Conservation (phyloP, 2,329 filamentous ascomycete species). For the Tolypocladium album region DNA sequence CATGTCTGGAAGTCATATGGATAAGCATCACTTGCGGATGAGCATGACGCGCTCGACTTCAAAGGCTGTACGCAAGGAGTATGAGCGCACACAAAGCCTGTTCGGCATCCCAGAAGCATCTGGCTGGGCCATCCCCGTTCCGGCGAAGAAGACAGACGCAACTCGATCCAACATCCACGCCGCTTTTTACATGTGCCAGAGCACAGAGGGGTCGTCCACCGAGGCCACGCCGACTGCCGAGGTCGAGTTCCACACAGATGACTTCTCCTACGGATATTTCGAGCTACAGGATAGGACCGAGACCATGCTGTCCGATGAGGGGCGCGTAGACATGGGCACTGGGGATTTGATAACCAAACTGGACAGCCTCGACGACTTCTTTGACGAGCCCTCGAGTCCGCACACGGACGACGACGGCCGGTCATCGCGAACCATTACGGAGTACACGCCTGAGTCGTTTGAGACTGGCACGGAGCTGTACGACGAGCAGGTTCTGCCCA, state of each 20-base stretch:
- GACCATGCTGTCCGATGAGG: constrained; percentile 88
- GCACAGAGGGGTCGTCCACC: constrained; percentile 43
- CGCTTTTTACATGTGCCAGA: constrained; percentile 88
- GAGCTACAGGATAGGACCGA: constrained; percentile 62
- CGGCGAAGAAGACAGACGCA: constrained; percentile 75
- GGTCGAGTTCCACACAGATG: constrained; percentile 85
- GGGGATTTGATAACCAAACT: constrained; percentile 75
- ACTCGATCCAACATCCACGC: constrained; percentile 91
- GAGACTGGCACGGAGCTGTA: constrained; percentile 76
- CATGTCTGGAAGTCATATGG: constrained; percentile 84
- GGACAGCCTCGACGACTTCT: constrained; percentile 73
- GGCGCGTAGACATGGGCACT: constrained; percentile 52
- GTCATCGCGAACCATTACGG: constrained; percentile 52
- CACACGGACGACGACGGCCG: constrained; percentile 46
- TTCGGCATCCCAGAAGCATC: constrained; percentile 95
- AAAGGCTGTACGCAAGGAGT: constrained; percentile 81
- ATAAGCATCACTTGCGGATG: constrained; percentile 92
- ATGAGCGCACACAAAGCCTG: constrained; percentile 83
- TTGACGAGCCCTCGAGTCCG: constrained; percentile 57
- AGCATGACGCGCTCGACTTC: constrained; percentile 91
- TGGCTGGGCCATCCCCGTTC: constrained; percentile 92
- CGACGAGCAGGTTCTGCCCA: constrained; percentile 85
- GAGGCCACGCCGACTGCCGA: constrained; percentile 66
- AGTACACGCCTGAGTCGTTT: constrained; percentile 53
- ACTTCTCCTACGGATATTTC: constrained; percentile 76